phyloP scores from a whole-genome alignment of 83 land plant species.

The Picea abies region DNA sequence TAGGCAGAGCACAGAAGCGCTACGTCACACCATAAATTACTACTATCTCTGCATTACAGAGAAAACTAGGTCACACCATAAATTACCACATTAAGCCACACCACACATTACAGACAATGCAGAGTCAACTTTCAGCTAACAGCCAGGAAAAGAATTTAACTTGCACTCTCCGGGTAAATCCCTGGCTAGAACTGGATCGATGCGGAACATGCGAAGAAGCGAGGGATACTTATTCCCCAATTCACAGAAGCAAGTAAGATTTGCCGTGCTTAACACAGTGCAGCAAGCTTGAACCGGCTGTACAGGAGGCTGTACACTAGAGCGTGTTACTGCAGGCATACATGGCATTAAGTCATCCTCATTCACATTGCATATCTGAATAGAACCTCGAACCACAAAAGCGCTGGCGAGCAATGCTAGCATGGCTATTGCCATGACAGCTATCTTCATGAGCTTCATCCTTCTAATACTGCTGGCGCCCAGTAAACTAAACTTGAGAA shows the following conservation, averaged over 20 bases:
- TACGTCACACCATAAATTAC: too few species aligned
- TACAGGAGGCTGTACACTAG: not conserved
- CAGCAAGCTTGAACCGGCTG: not conserved
- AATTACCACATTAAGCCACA: too few species aligned
- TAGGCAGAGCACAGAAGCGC: too few species aligned
- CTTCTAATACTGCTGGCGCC: too few species aligned
- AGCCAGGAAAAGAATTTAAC: too few species aligned
- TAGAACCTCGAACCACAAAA: not conserved
- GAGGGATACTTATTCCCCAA: not conserved
- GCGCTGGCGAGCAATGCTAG: not conserved
- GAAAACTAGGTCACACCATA: too few species aligned
- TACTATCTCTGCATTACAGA: too few species aligned
- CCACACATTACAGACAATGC: too few species aligned
- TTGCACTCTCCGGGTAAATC: too few species aligned
- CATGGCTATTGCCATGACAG: not conserved
- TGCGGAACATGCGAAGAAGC: not conserved
- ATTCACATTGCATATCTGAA: not conserved
- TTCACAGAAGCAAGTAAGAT: conserved; percentile 15
- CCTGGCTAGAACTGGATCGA: not conserved
- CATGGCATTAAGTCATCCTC: not conserved
- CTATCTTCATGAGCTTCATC: too few species aligned
- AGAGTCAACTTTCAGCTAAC: too few species aligned
- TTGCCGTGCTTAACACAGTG: not conserved
- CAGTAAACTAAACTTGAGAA: too few species aligned
- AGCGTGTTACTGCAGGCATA: not conserved